Conservation (phyloP, 2,329 filamentous ascomycete species). For the Trichophyton rubrum region DNA sequence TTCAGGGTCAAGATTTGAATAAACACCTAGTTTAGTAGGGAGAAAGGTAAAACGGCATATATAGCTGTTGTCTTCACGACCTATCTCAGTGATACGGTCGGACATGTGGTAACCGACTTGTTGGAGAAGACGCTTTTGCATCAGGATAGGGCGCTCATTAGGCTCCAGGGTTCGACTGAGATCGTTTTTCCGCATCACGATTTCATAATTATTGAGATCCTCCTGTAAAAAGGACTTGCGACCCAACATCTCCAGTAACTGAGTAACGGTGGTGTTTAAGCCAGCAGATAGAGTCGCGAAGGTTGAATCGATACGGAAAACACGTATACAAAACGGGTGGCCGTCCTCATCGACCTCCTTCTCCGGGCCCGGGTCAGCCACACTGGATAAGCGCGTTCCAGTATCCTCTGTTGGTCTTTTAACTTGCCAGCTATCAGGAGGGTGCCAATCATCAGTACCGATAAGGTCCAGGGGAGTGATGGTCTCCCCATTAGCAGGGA, state of each 20-base stretch:
- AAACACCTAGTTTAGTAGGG: slow-evolving; percentile 73
- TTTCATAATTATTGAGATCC: slow-evolving; percentile 84
- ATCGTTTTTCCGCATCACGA: slow-evolving; percentile 87
- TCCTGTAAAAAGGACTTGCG: slow-evolving; percentile 92
- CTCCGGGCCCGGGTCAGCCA: slow-evolving; percentile 29
- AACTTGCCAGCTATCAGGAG: slow-evolving; percentile 93
- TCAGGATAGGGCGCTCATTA: slow-evolving; percentile 69
- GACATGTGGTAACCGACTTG: slow-evolving; percentile 81
- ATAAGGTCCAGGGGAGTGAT: slow-evolving; percentile 16
- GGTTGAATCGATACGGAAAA: slow-evolving; percentile 86
- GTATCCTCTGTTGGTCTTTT: slow-evolving; percentile 43
- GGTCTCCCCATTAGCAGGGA: slow-evolving; percentile 17
- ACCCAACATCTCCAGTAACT: slow-evolving; percentile 78
- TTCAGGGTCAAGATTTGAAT: slow-evolving; percentile 59
- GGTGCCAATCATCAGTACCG: slow-evolving; percentile 61
- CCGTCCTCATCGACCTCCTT: slow-evolving; percentile 62
- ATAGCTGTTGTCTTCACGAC: slow-evolving; percentile 94
- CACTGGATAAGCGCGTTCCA: slow-evolving; percentile 39
- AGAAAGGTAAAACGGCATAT: slow-evolving; percentile 92
- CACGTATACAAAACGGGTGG: slow-evolving; percentile 76
- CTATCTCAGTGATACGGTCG: slow-evolving; percentile 83
- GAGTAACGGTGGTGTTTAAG: slow-evolving; percentile 70
- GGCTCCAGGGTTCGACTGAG: slow-evolving; percentile 67
- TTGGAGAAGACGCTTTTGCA: slow-evolving; percentile 82
- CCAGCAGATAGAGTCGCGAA: slow-evolving; percentile 83